Percentiles rank a stretch among this genome's conserved stretches.
Conservation (phyloP, 2,329 filamentous ascomycete genomes). For the Coniochaeta prunicola region DNA sequence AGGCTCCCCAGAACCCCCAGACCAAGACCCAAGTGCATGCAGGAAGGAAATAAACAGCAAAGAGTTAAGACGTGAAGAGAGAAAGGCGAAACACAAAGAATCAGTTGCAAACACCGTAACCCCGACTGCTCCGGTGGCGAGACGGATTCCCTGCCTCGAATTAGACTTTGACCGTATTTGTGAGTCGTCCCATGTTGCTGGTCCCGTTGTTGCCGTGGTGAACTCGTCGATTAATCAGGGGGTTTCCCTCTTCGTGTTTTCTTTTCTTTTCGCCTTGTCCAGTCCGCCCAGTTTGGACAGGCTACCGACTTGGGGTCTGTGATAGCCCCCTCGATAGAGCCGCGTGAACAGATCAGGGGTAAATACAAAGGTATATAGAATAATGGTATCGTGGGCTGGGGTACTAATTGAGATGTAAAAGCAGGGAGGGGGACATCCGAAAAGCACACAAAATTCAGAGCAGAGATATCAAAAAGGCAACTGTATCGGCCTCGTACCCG, state of each 20-base stretch:
- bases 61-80: not conserved
- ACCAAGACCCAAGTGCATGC: not conserved
- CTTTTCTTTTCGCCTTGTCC: not conserved
- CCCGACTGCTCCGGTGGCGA: not conserved
- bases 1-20: not conserved
- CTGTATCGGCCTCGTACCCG: too few relatives aligned
- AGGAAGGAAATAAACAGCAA: not conserved
- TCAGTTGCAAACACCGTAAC: not conserved
- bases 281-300: not conserved
- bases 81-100: not conserved
- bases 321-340: not conserved
- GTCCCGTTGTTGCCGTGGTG: not conserved
- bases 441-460: too few relatives aligned
- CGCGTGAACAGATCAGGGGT: not conserved
- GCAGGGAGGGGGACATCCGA: too few relatives aligned
- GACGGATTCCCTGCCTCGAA: not conserved
- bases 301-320: not conserved
- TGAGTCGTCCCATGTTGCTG: too few relatives aligned
- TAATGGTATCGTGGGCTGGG: not conserved
- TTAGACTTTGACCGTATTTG: too few relatives aligned
- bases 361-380: not conserved
- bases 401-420: not conserved
- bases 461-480: not conserved
- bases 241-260: too few relatives aligned
- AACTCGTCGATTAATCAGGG: not conserved